These are phyloP conservation scores for Blastomyces silverae DNA, from an alignment of 2,329 filamentous ascomycete species.

Conservation along the genomic window DNA sequence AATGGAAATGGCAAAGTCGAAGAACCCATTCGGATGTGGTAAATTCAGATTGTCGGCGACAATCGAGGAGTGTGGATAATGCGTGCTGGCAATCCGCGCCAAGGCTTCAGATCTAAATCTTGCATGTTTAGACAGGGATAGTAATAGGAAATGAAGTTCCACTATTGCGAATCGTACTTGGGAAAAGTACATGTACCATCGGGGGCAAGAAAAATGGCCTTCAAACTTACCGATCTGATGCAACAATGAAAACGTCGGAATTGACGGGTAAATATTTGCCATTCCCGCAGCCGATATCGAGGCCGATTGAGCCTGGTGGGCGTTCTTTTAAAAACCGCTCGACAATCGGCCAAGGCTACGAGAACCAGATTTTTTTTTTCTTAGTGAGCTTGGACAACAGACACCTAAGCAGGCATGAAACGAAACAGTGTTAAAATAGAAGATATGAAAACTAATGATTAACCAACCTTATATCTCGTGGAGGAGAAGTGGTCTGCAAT, in stretches of 20 bases:
- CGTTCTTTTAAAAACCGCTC: constrained; percentile 65
- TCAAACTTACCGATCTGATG: constrained; percentile 66
- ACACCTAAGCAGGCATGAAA: constrained; percentile 9
- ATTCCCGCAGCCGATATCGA: constrained; percentile 94
- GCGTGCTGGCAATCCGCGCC: constrained; percentile 51
- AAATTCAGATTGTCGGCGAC: constrained; percentile 79
- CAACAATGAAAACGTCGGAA: constrained; percentile 68
- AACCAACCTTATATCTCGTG: constrained; percentile 55
- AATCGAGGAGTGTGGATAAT: constrained; percentile 58
- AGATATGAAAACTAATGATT: constrained; percentile 6
- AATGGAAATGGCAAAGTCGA: constrained; percentile 90
- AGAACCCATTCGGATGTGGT: constrained; percentile 59
- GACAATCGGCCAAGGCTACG: constrained; percentile 83
- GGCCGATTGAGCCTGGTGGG: constrained; percentile 64
- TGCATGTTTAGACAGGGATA: constrained; percentile 3
- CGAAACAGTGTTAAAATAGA: background rate
- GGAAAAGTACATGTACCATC: background rate
- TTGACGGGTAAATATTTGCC: constrained; percentile 90
- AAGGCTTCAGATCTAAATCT: constrained; percentile 51
- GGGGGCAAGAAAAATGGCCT: background rate
- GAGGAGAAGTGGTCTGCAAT: constrained; percentile 46
- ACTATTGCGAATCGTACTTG: background rate
- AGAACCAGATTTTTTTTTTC: background rate
- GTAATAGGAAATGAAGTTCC: background rate
- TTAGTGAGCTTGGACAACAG: background rate